Base-by-base conservation (phyloP, 192 early-diverging fungal species). In the Backusella mclennaniae region DNA sequence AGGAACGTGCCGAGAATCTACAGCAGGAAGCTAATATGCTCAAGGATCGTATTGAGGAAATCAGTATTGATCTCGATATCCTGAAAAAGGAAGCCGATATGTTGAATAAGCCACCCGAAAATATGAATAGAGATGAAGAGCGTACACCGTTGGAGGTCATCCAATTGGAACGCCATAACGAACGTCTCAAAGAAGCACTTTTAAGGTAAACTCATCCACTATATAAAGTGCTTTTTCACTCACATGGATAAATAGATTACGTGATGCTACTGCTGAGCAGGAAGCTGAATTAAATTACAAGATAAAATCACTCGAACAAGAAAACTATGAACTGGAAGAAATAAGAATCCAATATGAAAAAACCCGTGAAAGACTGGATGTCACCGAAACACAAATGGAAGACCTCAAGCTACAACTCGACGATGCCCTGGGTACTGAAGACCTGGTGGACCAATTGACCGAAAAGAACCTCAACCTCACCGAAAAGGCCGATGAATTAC, bases 181-280 rank as follows among this genome's bases (percentile, higher is more conserved):
- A 94, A 66, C 86, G 95, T 33, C 84, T 97, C 66, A 96, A 93
- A 76, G 94, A 95, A 44, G 96, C 96, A 21, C 86, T 98, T 52
- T 78, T 94, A 49, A 88, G 86, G 87, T 91, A 90, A 39, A 19
- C 19, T 2, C 4, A 66, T 29, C 33, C 33, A 33, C 33, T 33
- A 35, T 9, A 59, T 36, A 35, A 7, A 7, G 9, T 6, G 4
- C 23, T 38, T 2, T 5, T 2, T 0, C 9, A 39, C 3, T 39
- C 9, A 39, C 15, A 67, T 68, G 15, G 14, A 26, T 0, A n/a
- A 21, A 21, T 76, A 89, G 88, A 56, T 85, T 96, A 69, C 91
- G 96, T 38, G 95, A 98, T 75, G 85, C 94, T 33, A 85, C 92
- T 15, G 84, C 85, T 6, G 92, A 90, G 66, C 85, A 88, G 72